Conservation (phyloP, 2,329 filamentous ascomycete species). For the Botrytis byssoidea region DNA sequence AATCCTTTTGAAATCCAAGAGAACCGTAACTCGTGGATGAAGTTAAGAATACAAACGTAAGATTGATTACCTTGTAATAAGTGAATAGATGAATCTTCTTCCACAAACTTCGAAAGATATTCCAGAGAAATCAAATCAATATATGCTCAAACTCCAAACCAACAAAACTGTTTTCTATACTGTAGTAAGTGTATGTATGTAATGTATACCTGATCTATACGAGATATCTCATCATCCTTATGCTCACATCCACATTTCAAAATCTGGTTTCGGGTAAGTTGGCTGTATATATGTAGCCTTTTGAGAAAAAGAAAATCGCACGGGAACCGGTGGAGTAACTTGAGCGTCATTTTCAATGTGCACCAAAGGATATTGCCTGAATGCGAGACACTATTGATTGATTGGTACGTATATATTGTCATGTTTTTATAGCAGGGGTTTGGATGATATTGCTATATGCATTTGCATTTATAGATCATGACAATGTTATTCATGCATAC, state of each 20-base stretch:
- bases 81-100: neutral
- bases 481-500: constrained; percentile 4
- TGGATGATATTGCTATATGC: neutral
- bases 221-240: constrained; percentile 3
- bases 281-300: neutral
- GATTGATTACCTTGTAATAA: neutral
- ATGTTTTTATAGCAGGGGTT: neutral
- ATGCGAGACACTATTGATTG: neutral
- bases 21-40: neutral
- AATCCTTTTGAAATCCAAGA: neutral
- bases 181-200: neutral
- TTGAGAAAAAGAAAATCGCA: neutral
- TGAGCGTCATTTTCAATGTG: neutral
- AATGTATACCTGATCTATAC: neutral
- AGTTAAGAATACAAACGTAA: neutral
- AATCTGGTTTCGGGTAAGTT: neutral
- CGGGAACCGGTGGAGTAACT: neutral
- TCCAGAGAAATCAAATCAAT: neutral
- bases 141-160: neutral
- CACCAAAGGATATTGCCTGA: constrained; percentile 3
- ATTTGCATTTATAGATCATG: neutral
- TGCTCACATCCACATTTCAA: neutral
- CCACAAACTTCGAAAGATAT: neutral
- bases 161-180: neutral
- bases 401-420: neutral